A percentile compares a stretch with the other conserved stretches of the same genome.
These are phyloP conservation scores for Fusarium dlaminii DNA, from an alignment of 2,329 filamentous ascomycete species.

Conservation along the genomic window DNA sequence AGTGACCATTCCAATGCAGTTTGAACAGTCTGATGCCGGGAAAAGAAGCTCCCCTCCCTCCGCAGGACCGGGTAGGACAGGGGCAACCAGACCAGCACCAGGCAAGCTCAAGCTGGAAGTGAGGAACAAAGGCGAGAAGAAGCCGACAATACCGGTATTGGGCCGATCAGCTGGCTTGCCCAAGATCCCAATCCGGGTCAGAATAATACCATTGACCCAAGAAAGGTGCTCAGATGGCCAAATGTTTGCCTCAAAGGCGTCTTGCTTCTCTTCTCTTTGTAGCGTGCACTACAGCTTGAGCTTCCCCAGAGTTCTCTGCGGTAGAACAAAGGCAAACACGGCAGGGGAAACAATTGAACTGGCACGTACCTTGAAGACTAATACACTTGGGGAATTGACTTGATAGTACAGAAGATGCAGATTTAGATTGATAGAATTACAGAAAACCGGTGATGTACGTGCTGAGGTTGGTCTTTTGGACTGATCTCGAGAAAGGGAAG, in stretches of 20 bases:
- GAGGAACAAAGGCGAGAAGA: constrained; percentile 12
- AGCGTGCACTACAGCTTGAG: constrained; percentile 5
- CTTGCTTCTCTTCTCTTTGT: constrained; percentile 2
- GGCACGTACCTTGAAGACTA: constrained; percentile 40
- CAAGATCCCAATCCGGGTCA: constrained; percentile 31
- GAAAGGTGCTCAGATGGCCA: constrained; percentile 2
- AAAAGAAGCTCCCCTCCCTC: constrained; percentile 25
- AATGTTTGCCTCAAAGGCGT: constrained; percentile 26
- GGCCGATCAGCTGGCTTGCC: constrained; percentile 24
- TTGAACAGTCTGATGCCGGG: constrained; percentile 12
- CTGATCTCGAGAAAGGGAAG: constrained; percentile 42
- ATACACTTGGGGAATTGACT: constrained; percentile 26
- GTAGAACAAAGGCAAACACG: constrained; percentile 24
- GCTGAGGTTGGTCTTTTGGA: constrained; percentile 36
- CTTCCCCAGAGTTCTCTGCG: constrained; percentile 13
- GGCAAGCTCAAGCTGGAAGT: not conserved
- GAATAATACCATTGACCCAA: constrained; percentile 12
- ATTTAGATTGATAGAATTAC: constrained; percentile 28
- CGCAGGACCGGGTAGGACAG: constrained; percentile 29
- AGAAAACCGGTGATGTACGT: constrained; percentile 32
- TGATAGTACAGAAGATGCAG: constrained; percentile 26
- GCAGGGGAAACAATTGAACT: constrained; percentile 20
- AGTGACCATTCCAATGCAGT: constrained; percentile 15
- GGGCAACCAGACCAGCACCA: constrained; percentile 6
- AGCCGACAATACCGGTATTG: constrained; percentile 23